Percentiles rank a stretch among this genome's conserved stretches.
These are phyloP conservation scores for Citrus trifoliata DNA, from an alignment of 345 rosid species.

Conservation along the genomic window DNA sequence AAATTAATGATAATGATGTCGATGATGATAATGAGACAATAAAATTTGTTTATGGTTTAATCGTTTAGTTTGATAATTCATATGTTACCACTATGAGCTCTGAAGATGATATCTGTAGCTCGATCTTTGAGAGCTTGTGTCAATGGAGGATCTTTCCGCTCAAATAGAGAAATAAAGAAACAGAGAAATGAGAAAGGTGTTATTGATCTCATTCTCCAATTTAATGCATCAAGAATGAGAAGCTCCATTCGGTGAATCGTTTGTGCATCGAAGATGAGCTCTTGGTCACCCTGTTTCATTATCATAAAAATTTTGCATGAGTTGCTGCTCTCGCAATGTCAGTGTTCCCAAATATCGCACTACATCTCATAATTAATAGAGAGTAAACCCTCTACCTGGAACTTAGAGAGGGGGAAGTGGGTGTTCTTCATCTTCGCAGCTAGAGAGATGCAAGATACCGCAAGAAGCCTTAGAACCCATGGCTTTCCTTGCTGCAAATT, in stretches of 20 bases:
- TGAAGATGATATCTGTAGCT: constrained; percentile 45
- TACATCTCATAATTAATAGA: not conserved
- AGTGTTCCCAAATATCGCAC: not conserved
- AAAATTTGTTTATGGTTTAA: not conserved
- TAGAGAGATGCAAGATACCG: constrained; percentile 40
- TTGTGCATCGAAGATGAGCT: constrained; percentile 34
- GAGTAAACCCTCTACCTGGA: constrained; percentile 25
- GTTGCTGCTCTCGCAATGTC: not conserved
- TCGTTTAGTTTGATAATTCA: not conserved
- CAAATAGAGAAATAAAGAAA: constrained; percentile 44
- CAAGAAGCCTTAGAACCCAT: constrained; percentile 39
- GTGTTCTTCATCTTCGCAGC: constrained; percentile 47
- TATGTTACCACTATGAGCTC: constrained; percentile 44
- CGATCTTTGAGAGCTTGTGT: constrained; percentile 45
- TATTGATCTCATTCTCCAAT: constrained; percentile 73
- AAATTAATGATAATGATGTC: too few relatives aligned
- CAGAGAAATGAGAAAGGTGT: constrained; percentile 61
- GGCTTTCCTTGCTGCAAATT: constrained; percentile 39
- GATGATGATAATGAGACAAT: not conserved
- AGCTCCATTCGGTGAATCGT: constrained; percentile 54
- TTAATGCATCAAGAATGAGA: constrained; percentile 47
- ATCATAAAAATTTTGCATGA: not conserved
- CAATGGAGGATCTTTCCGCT: constrained; percentile 37
- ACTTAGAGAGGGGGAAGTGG: constrained; percentile 24
- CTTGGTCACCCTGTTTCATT: constrained; percentile 33